Conservation (phyloP, 257 asterid genomes). For the Ocimum tenuiflorum region DNA sequence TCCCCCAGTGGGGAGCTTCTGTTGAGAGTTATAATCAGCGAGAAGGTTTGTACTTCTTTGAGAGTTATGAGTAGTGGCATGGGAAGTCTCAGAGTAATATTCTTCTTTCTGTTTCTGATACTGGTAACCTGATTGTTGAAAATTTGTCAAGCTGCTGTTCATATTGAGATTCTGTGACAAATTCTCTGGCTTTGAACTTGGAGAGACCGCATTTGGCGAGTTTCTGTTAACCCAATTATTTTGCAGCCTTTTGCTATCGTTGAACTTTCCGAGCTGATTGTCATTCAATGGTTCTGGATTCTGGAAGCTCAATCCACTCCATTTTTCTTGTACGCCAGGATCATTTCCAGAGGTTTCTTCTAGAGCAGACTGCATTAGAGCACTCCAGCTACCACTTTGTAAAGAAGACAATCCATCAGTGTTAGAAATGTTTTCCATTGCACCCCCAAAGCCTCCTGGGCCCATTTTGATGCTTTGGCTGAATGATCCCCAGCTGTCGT, state of each 20-base stretch:
- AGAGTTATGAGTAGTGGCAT: conserved; percentile 31
- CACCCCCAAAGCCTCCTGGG: conserved; percentile 21
- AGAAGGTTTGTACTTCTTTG: conserved; percentile 27
- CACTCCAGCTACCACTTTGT: conserved; percentile 82
- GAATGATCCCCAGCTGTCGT: conserved; percentile 36
- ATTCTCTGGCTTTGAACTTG: conserved; percentile 36
- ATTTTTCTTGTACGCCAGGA: conserved; percentile 61
- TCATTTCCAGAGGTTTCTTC: conserved; percentile 65
- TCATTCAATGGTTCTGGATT: conserved; percentile 47
- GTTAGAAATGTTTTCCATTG: conserved; percentile 25
- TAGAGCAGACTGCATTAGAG: conserved; percentile 76
- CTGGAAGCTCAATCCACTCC: conserved; percentile 69
- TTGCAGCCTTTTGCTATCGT: conserved; percentile 32
- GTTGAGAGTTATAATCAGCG: conserved; percentile 31
- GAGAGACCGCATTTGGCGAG: conserved; percentile 36
- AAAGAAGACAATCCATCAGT: conserved; percentile 23
- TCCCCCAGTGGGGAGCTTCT: conserved; percentile 24
- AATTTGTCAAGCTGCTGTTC: conserved; percentile 27
- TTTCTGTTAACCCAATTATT: conserved; percentile 45
- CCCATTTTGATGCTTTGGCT: conserved; percentile 19
- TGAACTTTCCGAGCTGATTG: conserved; percentile 29
- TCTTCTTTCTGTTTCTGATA: conserved; percentile 30
- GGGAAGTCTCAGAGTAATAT: conserved; percentile 33
- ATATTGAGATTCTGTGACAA: conserved; percentile 21
- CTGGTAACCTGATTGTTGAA: conserved; percentile 32